Evolutionary conservation across 2,329 filamentous ascomycete species (phyloP).

Genomic region (Penicillium carneum): DNA sequence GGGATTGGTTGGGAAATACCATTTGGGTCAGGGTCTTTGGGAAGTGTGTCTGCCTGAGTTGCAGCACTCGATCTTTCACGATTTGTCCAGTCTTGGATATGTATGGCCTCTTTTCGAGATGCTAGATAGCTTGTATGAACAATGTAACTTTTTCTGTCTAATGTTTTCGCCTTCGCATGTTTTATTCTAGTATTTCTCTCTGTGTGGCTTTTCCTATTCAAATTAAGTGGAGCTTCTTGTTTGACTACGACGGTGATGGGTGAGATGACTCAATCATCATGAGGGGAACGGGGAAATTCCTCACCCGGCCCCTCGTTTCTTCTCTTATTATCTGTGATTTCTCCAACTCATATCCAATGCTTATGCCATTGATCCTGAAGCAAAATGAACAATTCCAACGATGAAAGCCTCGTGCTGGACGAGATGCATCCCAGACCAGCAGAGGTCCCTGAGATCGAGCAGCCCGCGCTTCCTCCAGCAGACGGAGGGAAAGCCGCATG

Average conservation of each 20-base stretch:
- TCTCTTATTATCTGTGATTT: neutral
- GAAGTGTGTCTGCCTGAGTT: slow-evolving; percentile 26
- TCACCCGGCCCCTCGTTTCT: neutral
- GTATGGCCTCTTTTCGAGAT: slow-evolving; percentile 1
- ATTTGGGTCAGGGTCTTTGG: slow-evolving; percentile 21
- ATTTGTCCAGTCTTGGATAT: slow-evolving; percentile 35
- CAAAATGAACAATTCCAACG: slow-evolving; percentile 21
- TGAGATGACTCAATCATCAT: neutral
- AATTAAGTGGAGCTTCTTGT: no score
- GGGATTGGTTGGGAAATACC: slow-evolving; percentile 32
- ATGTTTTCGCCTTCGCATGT: neutral
- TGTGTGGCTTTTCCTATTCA: no score
- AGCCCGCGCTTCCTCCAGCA: slow-evolving; percentile 51
- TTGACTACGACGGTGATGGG: slow-evolving; percentile 1
- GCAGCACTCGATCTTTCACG: slow-evolving; percentile 26
- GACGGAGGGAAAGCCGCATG: slow-evolving; percentile 62
- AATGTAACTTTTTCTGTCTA: slow-evolving; percentile 19
- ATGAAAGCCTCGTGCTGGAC: slow-evolving; percentile 13
- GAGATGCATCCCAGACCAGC: slow-evolving; percentile 9
- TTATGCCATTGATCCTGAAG: neutral
- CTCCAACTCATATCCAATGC: neutral
- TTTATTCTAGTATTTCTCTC: neutral
- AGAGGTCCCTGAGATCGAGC: slow-evolving; percentile 35
- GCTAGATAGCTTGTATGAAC: slow-evolving; percentile 36
- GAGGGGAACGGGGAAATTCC: slow-evolving; percentile 7